These are phyloP conservation scores for Canavalia gladiata DNA, from an alignment of 306 rosid species.

Conservation along the genomic window DNA sequence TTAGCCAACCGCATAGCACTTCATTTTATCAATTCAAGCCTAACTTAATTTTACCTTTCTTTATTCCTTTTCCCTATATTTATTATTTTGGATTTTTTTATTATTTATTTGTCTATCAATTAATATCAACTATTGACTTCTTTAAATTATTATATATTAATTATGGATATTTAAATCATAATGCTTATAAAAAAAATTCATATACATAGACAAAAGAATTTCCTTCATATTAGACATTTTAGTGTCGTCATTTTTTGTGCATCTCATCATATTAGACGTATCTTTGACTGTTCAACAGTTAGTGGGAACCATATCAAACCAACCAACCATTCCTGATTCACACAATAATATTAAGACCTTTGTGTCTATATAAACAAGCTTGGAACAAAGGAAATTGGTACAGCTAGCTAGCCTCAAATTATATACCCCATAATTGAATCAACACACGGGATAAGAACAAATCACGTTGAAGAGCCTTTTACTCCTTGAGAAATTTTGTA, in stretches of 20 bases:
- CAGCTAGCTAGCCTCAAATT: neutral
- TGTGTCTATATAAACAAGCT: constrained; percentile 8
- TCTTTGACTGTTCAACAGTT: constrained; percentile 14
- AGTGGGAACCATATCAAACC: constrained; percentile 6
- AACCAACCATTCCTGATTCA: neutral
- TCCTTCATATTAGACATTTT: neutral
- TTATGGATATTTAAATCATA: too few relatives aligned
- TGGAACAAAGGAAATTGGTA: neutral
- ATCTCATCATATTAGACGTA: neutral
- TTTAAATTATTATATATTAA: too few relatives aligned
- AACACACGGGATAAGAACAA: neutral
- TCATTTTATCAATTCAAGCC: neutral
- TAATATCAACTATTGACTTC: too few relatives aligned
- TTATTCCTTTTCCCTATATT: neutral
- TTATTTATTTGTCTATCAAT: too few relatives aligned
- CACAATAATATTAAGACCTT: neutral
- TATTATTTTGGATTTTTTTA: neutral
- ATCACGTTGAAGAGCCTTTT: constrained; percentile 2
- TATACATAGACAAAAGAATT: too few relatives aligned
- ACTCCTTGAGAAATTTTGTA: neutral
- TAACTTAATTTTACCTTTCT: neutral
- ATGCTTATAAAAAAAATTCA: too few relatives aligned
- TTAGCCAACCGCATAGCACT: neutral
- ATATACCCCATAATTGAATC: neutral
- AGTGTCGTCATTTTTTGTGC: neutral